Evolutionary conservation across 208 protist genomes (phyloP).

Genomic region (Trypanosoma avium): DNA sequence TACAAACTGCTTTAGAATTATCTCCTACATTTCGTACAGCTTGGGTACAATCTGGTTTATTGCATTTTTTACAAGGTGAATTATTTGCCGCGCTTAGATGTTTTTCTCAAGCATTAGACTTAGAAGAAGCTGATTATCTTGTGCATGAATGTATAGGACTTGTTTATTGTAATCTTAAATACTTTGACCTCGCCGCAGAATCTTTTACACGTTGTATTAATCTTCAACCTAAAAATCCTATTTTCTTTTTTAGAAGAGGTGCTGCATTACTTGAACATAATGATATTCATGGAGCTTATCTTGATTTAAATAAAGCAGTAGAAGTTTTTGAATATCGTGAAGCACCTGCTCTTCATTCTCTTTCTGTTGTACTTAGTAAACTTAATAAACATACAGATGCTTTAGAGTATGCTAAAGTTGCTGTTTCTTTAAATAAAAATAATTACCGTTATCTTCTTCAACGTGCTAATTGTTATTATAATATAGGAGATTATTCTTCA

Average conservation of each 20-base stretch:
- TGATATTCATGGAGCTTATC: conserved; percentile 43
- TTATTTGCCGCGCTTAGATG: conserved; percentile 48
- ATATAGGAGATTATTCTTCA: conserved; percentile 24
- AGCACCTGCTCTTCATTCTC: conserved; percentile 45
- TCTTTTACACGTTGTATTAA: conserved; percentile 69
- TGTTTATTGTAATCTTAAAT: conserved; percentile 68
- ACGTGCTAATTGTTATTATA: conserved; percentile 35
- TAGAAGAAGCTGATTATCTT: conserved; percentile 38
- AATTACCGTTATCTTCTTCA: conserved; percentile 33
- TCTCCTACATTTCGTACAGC: conserved; percentile 34
- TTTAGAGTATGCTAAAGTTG: conserved; percentile 39
- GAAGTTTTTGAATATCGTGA: conserved; percentile 28
- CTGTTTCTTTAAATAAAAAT: conserved; percentile 28
- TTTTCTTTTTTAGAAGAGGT: conserved; percentile 56
- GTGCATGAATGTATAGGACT: conserved; percentile 70
- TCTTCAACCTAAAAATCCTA: conserved; percentile 28
- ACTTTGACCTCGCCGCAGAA: conserved; percentile 70
- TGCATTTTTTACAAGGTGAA: conserved; percentile 43
- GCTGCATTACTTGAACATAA: conserved; percentile 34
- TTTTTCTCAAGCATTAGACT: conserved; percentile 45
- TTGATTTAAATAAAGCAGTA: conserved; percentile 35
- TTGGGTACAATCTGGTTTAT: conserved; percentile 55
- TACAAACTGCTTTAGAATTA: conserved; percentile 40
- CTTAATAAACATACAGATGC: conserved; percentile 47
- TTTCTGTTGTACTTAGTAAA: conserved; percentile 44